phyloP scores from a whole-genome alignment of 73 alveolate genomes.

The Uronychia setigera region DNA sequence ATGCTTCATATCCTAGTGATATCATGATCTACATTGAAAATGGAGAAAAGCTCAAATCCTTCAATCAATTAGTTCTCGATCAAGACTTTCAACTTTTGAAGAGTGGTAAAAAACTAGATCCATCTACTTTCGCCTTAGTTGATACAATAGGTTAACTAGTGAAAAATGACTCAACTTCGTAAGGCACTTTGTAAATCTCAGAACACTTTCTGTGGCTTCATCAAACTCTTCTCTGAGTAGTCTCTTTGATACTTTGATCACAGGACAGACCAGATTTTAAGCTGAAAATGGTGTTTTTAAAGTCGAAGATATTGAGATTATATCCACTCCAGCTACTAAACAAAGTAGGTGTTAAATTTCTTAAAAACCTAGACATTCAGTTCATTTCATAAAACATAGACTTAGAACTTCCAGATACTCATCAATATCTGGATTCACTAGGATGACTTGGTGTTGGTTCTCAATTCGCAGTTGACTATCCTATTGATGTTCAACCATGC shows the following conservation, averaged over 20 bases:
- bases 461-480: neutral
- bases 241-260: neutral
- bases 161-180: neutral
- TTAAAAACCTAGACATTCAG: neutral
- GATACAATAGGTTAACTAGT: conserved; percentile 35
- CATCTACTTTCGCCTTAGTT: conserved; percentile 24
- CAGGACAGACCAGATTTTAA: neutral
- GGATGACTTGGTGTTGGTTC: neutral
- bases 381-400: neutral
- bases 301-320: neutral
- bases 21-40: too few relatives aligned
- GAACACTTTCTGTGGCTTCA: too few relatives aligned
- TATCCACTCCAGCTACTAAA: neutral
- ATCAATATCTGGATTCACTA: neutral
- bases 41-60: too few relatives aligned
- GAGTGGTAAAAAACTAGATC: conserved; percentile 28
- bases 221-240: neutral
- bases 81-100: conserved; percentile 1
- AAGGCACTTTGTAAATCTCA: too few relatives aligned
- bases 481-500: neutral
- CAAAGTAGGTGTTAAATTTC: neutral
- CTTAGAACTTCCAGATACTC: neutral
- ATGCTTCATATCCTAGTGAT: neutral
- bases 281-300: neutral
- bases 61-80: neutral